Percentiles rank a stretch among this genome's conserved stretches.
Evolutionary conservation across 495 filamentous ascomycete genomes (phyloP).

Genomic region (Aspergillus avenaceus): DNA sequence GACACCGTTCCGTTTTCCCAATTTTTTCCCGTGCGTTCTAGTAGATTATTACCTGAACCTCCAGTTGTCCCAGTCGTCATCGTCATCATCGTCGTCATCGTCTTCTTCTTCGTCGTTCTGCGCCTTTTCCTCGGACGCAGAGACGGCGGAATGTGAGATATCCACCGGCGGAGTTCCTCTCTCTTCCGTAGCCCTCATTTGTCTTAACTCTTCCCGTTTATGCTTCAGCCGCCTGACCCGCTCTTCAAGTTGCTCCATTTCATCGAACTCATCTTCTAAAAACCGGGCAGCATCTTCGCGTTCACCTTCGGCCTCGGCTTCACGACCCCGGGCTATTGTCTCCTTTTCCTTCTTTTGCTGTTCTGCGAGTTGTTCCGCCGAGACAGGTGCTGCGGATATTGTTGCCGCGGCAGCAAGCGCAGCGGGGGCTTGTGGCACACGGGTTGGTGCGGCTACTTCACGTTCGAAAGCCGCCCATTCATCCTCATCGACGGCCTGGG

Average conservation of each 20-base stretch:
- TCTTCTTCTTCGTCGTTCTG: constrained; percentile 47
- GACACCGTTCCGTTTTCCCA: constrained; percentile 19
- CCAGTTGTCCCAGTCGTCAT: constrained; percentile 68
- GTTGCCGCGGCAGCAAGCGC: constrained; percentile 39
- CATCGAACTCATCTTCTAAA: constrained; percentile 85
- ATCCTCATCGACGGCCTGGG: constrained; percentile 61
- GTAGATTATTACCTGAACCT: constrained; percentile 51
- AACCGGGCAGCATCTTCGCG: constrained; percentile 78
- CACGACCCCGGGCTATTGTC: constrained; percentile 36
- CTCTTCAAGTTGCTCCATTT: constrained; percentile 88
- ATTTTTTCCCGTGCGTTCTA: background rate
- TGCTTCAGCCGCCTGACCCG: constrained; percentile 74
- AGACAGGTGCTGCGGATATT: constrained; percentile 66
- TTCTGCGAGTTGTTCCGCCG: constrained; percentile 67
- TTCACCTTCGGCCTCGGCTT: constrained; percentile 71
- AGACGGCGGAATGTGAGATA: constrained; percentile 1
- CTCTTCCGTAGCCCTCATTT: constrained; percentile 30
- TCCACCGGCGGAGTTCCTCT: constrained; percentile 32
- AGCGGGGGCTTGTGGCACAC: constrained; percentile 28
- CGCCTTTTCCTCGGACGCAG: constrained; percentile 15
- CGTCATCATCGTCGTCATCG: constrained; percentile 54
- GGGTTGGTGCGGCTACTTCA: constrained; percentile 62
- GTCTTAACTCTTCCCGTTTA: constrained; percentile 56
- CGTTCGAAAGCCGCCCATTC: constrained; percentile 92
- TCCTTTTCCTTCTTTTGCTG: constrained; percentile 57